phyloP scores from a whole-genome alignment of 2,329 filamentous ascomycete species.

The Simplicillium sp. region DNA sequence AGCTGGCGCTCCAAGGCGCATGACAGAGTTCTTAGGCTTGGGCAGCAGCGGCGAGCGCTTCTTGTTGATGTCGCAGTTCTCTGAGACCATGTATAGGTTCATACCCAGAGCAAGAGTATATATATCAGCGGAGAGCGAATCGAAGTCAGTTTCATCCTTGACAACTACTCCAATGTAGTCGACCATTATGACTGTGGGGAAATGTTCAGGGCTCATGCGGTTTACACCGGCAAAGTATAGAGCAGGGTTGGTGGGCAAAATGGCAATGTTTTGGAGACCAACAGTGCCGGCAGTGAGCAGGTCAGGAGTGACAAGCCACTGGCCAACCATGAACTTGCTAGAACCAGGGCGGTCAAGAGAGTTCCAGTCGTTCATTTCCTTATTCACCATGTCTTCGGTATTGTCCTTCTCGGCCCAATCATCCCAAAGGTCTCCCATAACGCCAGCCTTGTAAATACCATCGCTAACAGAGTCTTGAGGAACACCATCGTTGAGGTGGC shows the following conservation, averaged over 20 bases:
- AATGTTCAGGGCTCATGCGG: constrained; percentile 14
- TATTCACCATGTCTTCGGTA: constrained; percentile 11
- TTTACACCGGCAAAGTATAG: constrained; percentile 20
- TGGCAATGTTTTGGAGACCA: constrained; percentile 15
- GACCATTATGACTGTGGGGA: constrained; percentile 18
- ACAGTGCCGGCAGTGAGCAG: constrained; percentile 13
- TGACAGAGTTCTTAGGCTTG: neutral
- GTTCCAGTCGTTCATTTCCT: constrained; percentile 11
- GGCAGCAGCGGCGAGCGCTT: constrained; percentile 12
- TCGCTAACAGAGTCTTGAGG: constrained; percentile 12
- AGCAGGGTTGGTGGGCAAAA: constrained; percentile 19
- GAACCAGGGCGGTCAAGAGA: constrained; percentile 6
- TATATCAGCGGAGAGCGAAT: constrained; percentile 17
- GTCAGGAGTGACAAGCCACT: constrained; percentile 19
- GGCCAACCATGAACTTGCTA: constrained; percentile 15
- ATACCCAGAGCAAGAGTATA: constrained; percentile 18
- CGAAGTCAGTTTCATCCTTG: constrained; percentile 11
- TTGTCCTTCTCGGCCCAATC: constrained; percentile 19
- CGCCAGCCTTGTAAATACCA: constrained; percentile 16
- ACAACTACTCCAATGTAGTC: constrained; percentile 20
- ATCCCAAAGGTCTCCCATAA: constrained; percentile 13
- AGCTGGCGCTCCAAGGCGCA: neutral
- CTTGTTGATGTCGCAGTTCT: constrained; percentile 17
- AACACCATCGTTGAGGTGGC: constrained; percentile 8
- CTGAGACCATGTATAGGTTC: constrained; percentile 20